Conservation (phyloP, 208 protist genomes). For the Trypanosoma lewisi region DNA sequence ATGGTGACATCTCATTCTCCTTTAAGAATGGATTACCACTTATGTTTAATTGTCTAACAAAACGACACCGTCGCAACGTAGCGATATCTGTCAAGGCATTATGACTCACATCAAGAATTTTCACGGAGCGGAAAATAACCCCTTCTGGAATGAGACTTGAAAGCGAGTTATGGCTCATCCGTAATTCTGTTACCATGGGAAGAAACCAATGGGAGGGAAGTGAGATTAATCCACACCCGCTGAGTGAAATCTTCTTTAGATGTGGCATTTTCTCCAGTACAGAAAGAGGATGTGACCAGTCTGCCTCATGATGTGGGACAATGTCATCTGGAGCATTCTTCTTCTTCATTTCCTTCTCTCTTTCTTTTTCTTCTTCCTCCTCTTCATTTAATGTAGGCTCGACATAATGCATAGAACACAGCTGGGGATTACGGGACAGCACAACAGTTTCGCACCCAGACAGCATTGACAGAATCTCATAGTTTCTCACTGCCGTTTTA, state of each 20-base stretch:
- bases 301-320: slow-evolving; percentile 19
- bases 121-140: slow-evolving; percentile 75
- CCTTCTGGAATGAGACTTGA: slow-evolving; percentile 70
- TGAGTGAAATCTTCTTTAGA: slow-evolving; percentile 82
- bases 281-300: slow-evolving; percentile 66
- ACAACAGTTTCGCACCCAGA: slow-evolving; percentile 67
- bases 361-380: slow-evolving; percentile 16
- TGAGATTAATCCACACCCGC: slow-evolving; percentile 55
- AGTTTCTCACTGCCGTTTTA: slow-evolving; percentile 47
- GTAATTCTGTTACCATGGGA: slow-evolving; percentile 72
- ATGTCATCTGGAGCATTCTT: too few species aligned
- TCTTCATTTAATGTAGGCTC: slow-evolving; percentile 6
- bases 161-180: slow-evolving; percentile 69
- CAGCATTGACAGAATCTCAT: slow-evolving; percentile 38
- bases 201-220: slow-evolving; percentile 79
- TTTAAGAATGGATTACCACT: slow-evolving; percentile 65
- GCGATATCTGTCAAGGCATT: slow-evolving; percentile 47
- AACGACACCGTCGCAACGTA: slow-evolving; percentile 77
- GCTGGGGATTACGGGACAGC: slow-evolving; percentile 63
- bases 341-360: slow-evolving; percentile 2
- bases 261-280: slow-evolving; percentile 60
- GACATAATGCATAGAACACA: slow-evolving; percentile 42
- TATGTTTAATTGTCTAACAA: slow-evolving; percentile 62
- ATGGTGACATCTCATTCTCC: slow-evolving; percentile 4
- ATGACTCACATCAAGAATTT: slow-evolving; percentile 82